These are phyloP conservation scores for Hibiscus tridactylites DNA, from an alignment of 345 rosid species.

Conservation along the genomic window DNA sequence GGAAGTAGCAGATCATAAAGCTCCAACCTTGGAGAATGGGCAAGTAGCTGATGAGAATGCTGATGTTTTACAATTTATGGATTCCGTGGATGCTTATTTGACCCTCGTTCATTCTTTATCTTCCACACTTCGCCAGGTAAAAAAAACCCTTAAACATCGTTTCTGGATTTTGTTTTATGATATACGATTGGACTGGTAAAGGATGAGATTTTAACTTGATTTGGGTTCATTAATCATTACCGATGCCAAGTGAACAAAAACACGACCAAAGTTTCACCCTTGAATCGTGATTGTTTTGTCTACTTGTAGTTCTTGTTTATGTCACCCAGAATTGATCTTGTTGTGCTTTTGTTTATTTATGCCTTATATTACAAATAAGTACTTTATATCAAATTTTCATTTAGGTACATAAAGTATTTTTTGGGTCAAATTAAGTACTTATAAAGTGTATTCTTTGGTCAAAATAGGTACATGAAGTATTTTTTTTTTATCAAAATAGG, in stretches of 20 bases:
- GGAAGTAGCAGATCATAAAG: constrained; percentile 19
- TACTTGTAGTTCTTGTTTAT: constrained; percentile 1
- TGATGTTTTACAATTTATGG: constrained; percentile 52
- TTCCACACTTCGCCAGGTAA: constrained; percentile 73
- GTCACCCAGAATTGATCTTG: neutral
- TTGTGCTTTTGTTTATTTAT: no score
- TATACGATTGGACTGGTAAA: neutral
- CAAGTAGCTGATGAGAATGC: constrained; percentile 25
- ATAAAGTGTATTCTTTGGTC: no score
- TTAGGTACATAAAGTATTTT: no score
- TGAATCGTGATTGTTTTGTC: neutral
- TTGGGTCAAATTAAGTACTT: no score
- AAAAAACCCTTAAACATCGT: neutral
- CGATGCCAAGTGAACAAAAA: neutral
- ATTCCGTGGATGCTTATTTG: constrained; percentile 66
- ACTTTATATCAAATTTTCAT: no score
- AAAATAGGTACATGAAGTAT: no score
- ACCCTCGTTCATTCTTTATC: constrained; percentile 51
- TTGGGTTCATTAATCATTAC: neutral
- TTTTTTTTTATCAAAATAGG: no score
- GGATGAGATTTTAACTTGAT: neutral
- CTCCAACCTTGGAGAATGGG: constrained; percentile 12
- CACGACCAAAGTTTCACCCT: neutral
- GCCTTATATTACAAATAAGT: no score
- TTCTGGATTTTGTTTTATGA: neutral